Conservation (phyloP, 805 yeast species). For the Tetrapisispora arboricola region DNA sequence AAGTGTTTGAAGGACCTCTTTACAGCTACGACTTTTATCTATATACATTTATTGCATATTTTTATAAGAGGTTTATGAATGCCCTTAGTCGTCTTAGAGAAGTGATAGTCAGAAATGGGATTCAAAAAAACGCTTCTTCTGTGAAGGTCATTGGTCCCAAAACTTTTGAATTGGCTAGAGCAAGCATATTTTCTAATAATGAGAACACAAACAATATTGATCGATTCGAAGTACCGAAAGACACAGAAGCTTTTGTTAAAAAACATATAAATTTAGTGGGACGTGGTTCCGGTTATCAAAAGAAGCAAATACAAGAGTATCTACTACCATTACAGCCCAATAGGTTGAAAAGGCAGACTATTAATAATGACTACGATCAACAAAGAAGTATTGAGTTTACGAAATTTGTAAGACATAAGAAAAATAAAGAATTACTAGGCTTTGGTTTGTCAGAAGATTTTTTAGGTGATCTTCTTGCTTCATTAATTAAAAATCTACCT, state of each 20-base stretch:
- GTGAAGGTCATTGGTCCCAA: not conserved
- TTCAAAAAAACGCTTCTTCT: not conserved
- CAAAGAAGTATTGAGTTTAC: constrained; percentile 7
- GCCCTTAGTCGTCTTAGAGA: not conserved
- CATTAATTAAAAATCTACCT: constrained; percentile 8
- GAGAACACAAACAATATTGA: not conserved
- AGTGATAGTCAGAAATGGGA: not conserved
- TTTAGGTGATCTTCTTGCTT: constrained; percentile 10
- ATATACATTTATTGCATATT: no score
- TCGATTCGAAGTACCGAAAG: not conserved
- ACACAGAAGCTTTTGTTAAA: not conserved
- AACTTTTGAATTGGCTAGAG: not conserved
- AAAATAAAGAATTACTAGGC: constrained; percentile 4
- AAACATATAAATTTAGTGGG: constrained; percentile 15
- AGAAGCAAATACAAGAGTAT: constrained; percentile 20
- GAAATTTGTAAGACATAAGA: constrained; percentile 5
- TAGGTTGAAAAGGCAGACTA: constrained; percentile 19
- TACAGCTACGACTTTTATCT: no score
- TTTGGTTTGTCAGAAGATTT: constrained; percentile 11
- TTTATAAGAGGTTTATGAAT: no score
- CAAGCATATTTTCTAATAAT: not conserved
- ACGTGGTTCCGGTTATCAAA: constrained; percentile 24
- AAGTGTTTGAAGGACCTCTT: no score
- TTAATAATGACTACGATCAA: constrained; percentile 14
- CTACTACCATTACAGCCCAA: constrained; percentile 22